Base-by-base conservation (phyloP, 176 grass and related monocot species). In the Triticum dicoccoides region DNA sequence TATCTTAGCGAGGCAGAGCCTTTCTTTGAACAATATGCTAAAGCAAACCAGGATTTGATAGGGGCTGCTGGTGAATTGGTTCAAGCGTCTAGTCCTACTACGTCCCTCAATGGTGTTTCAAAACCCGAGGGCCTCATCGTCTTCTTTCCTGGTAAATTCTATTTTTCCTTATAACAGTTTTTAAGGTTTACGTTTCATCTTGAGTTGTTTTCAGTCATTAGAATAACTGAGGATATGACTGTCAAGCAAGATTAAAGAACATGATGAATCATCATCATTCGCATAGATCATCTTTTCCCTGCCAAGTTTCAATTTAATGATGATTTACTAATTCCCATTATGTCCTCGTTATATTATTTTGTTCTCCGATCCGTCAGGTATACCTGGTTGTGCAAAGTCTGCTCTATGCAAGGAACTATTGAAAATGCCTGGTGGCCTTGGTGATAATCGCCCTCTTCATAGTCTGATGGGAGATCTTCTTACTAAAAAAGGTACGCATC, bases 341-440 rank as follows among this genome's bases (percentile, higher is more conserved):
- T 51, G 47, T 69, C 14, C 49, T 47, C 4, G 23, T 84, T 39
- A 77, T 66, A 30, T 68, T 24, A 83, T 74, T 17, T 81, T 89
- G 49, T 79, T 86, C 13, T 45, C 35, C 30, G 30, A 30, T 30
- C 30, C 23, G 79, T 85, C 82, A 98, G 96, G 96, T 82, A 95
- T 98, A 92, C 96, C 96, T 82, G 96, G 96, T 45, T 98, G 96
- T 93, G 96, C 93, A 69, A 98, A 98, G 84, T 98, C 93, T 61
- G 89, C 90, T 86, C 58, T 95, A 27, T 98, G 96, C 83, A 98
- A 92, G 76, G 93, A 98, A 90, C 93, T 98, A 87, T 81, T 98
- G 66, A 91, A 86, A 42, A 78, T 15, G 18, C 90, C 91, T 56
- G 93, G 86, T 88, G 88, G 88, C 69, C 93, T 98, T 78, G 91